Percentiles rank a stretch among this genome's conserved stretches.
These are phyloP conservation scores for Themeda triandra DNA, from an alignment of 176 grass and related monocot genomes.

Conservation along the genomic window DNA sequence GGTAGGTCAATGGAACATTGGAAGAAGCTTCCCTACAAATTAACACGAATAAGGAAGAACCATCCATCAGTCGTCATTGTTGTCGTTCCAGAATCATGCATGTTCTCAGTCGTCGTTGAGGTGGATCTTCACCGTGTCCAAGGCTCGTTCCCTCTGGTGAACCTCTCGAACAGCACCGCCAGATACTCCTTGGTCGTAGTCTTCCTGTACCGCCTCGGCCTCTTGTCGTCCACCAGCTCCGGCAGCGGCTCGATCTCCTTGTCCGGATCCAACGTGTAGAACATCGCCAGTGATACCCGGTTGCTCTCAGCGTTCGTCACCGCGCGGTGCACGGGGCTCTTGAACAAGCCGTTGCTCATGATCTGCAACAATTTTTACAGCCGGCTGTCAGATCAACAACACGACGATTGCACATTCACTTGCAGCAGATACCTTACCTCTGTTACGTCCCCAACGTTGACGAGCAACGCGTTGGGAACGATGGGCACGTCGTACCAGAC, in stretches of 20 bases:
- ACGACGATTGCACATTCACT: too few species aligned
- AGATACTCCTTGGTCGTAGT: conserved; percentile 36
- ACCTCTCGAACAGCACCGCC: not conserved
- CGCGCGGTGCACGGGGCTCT: conserved; percentile 44
- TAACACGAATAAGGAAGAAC: too few species aligned
- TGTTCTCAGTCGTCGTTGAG: not conserved
- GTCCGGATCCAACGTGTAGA: conserved; percentile 38
- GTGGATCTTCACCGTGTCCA: conserved; percentile 36
- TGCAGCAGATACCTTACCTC: too few species aligned
- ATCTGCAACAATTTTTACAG: conserved; percentile 26
- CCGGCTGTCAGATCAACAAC: too few species aligned
- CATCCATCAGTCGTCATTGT: too few species aligned
- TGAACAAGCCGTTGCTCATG: conserved; percentile 1
- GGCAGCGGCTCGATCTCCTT: conserved; percentile 31
- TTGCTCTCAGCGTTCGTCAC: conserved; percentile 1
- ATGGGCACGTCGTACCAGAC: too few species aligned
- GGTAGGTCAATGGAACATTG: too few species aligned
- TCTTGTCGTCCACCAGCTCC: conserved; percentile 26
- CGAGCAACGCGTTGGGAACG: too few species aligned
- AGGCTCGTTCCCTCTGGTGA: conserved; percentile 4
- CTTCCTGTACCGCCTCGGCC: conserved; percentile 33
- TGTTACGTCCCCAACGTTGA: too few species aligned
- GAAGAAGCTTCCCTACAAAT: too few species aligned
- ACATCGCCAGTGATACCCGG: conserved; percentile 46
- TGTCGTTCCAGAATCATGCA: not conserved